Evolutionary conservation across 2,329 filamentous ascomycete genomes (phyloP), one percentile per base, ranked within the genome.

Genomic region (Lasiodiplodia hormozganensis): DNA sequence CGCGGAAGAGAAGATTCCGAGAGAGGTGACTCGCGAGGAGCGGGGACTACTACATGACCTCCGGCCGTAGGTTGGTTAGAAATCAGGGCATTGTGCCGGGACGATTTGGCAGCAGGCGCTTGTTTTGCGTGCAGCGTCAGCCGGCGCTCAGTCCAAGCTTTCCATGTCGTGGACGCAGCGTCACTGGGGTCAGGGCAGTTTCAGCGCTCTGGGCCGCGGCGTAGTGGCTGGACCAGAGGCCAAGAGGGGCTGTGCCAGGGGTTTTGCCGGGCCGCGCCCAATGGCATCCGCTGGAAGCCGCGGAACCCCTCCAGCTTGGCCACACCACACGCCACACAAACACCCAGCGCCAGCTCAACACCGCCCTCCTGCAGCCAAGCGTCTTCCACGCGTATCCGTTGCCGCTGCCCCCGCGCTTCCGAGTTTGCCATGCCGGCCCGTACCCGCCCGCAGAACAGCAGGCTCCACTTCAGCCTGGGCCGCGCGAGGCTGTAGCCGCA

Each of bases 1-100:
- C 62, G 62, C 62, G 62, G 62, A 65, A 65, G 62, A 7, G 62
- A 12, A n/a, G 49, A 28, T 6, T 53, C 62, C 62, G 62, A 62
- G 25, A n/a, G 28, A 21, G 28, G 25, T 14, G 51, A 16, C 12
- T 25, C 14, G 16, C 3, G 38, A 60, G 36, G 21, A 23, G 54
- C 31, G 23, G 38, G 28, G 43, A 57, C 34, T 18, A 47, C 43
- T 47, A 60, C 52, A 40, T 36, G 54, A 36, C 21, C 57, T 49
- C 57, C 58, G 58, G 40, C 58, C 58, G 58, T 62, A 62, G 43
- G 18, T 21, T 47, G 43, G 43, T 47, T 43, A 49, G 54, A 38
- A 47, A 23, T n/a, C 40, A 62, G 18, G n/a, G n/a, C 54, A 38
- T n/a, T n/a, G 23, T 28, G 34, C 54, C 36, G 34, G 23, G 16